Evolutionary conservation across 495 filamentous ascomycete genomes (phyloP).

Genomic region (Tuber calosporum): DNA sequence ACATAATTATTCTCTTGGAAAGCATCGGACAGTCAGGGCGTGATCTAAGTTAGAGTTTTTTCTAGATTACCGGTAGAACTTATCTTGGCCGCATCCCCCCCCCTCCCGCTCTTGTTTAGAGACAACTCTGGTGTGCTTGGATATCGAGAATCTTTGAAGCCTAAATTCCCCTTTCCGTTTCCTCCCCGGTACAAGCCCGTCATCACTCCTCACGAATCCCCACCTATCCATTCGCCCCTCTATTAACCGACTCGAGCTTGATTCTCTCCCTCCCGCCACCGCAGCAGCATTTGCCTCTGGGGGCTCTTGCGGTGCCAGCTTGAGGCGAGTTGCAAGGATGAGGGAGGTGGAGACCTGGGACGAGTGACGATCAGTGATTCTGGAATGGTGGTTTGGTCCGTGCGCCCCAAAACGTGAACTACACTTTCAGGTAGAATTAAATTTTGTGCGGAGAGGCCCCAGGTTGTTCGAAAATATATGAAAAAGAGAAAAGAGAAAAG

Average conservation of each 20-base stretch:
- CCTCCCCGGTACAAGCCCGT: background rate
- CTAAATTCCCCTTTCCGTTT: background rate
- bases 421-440: too few relatives aligned
- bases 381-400: background rate
- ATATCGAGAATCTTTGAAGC: background rate
- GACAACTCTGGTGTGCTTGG: background rate
- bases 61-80: background rate
- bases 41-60: background rate
- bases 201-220: background rate
- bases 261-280: background rate
- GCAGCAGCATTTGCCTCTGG: background rate
- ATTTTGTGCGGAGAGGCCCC: too few relatives aligned
- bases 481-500: too few relatives aligned
- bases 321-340: background rate
- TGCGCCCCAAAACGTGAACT: too few relatives aligned
- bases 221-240: background rate
- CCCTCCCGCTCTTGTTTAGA: too few relatives aligned
- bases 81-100: background rate
- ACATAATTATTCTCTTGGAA: too few relatives aligned
- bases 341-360: rapidly evolving
- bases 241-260: background rate
- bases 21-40: too few relatives aligned
- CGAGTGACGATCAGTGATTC: background rate
- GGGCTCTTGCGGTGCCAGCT: background rate
- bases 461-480: too few relatives aligned